Conservation (phyloP, 2,329 filamentous ascomycete genomes). For the Pestalotiopsis sp. region DNA sequence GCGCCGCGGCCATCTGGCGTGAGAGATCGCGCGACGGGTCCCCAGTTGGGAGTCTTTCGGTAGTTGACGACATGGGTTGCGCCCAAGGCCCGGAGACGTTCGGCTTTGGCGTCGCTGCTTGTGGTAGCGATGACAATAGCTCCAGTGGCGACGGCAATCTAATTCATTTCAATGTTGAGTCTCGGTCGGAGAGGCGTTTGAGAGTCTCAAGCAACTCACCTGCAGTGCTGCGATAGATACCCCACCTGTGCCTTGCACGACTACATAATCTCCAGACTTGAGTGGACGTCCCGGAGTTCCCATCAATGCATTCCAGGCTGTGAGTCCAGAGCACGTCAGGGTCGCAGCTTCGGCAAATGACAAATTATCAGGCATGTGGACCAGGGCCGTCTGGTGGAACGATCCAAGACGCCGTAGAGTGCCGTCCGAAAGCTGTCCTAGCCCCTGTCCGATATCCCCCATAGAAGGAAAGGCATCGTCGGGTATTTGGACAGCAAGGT, state of each 20-base stretch:
- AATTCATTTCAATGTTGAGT: conserved; percentile 1
- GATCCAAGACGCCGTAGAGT: conserved; percentile 48
- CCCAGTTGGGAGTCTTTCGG: conserved; percentile 58
- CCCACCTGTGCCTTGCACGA: conserved; percentile 43
- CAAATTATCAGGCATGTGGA: conserved; percentile 20
- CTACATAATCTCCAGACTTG: conserved; percentile 33
- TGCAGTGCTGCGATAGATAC: conserved; percentile 36
- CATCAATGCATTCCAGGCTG: conserved; percentile 54
- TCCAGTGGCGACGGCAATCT: conserved; percentile 49
- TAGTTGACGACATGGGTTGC: conserved; percentile 65
- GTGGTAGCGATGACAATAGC: conserved; percentile 61
- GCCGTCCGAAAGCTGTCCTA: conserved; percentile 56
- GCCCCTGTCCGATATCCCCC: conserved; percentile 55
- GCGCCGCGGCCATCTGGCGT: conserved; percentile 52
- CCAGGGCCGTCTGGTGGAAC: conserved; percentile 45
- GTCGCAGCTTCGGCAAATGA: conserved; percentile 36
- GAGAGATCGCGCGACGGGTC: conserved; percentile 54
- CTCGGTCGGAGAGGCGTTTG: not conserved
- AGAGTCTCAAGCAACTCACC: not conserved
- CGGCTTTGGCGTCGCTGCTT: conserved; percentile 54
- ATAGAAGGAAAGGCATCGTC: conserved; percentile 38
- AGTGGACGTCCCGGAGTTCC: conserved; percentile 44
- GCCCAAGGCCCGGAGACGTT: conserved; percentile 56
- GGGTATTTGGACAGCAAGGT: conserved; percentile 55
- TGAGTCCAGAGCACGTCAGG: conserved; percentile 50